Evolutionary conservation across 495 filamentous ascomycete species (phyloP).

Genomic region (Glarea lozoyensis): DNA sequence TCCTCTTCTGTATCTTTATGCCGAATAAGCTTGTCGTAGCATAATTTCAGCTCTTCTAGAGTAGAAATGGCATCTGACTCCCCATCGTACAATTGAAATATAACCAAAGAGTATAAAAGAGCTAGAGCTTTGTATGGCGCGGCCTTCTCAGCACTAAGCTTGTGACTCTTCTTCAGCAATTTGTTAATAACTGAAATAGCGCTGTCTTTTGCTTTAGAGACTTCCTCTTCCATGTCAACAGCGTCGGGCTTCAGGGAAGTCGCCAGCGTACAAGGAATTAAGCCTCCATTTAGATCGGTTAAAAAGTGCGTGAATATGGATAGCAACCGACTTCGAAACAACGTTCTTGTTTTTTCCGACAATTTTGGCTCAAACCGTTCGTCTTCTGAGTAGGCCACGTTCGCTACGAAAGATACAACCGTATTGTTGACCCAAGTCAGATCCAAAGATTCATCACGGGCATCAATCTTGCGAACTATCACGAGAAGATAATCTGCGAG

Average conservation of each 20-base stretch:
- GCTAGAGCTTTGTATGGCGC: slow-evolving; percentile 52
- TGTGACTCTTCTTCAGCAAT: slow-evolving; percentile 51
- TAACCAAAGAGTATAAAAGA: slow-evolving; percentile 74
- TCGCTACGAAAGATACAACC: slow-evolving; percentile 35
- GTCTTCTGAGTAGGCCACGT: slow-evolving; percentile 37
- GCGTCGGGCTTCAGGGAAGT: slow-evolving; percentile 38
- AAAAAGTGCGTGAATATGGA: slow-evolving; percentile 59
- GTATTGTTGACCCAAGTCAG: slow-evolving; percentile 26
- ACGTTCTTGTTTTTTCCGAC: slow-evolving; percentile 52
- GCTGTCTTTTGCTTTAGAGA: slow-evolving; percentile 46
- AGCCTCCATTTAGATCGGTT: slow-evolving; percentile 46
- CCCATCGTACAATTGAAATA: slow-evolving; percentile 83
- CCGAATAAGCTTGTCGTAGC: slow-evolving; percentile 52
- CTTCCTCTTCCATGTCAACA: slow-evolving; percentile 52
- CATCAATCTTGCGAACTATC: slow-evolving; percentile 25
- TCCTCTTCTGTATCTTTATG: slow-evolving; percentile 39
- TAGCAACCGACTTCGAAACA: slow-evolving; percentile 58
- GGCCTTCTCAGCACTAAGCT: slow-evolving; percentile 28
- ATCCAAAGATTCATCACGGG: slow-evolving; percentile 11
- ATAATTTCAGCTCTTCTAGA: slow-evolving; percentile 63
- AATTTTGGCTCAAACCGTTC: slow-evolving; percentile 35
- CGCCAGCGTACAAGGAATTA: slow-evolving; percentile 38
- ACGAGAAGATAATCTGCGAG: slow-evolving; percentile 46
- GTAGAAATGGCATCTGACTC: slow-evolving; percentile 73
- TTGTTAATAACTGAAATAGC: slow-evolving; percentile 61